Conservation (phyloP, 225 moss, liverwort and hornwort genomes). For the Pseudoscleropodium purum region DNA sequence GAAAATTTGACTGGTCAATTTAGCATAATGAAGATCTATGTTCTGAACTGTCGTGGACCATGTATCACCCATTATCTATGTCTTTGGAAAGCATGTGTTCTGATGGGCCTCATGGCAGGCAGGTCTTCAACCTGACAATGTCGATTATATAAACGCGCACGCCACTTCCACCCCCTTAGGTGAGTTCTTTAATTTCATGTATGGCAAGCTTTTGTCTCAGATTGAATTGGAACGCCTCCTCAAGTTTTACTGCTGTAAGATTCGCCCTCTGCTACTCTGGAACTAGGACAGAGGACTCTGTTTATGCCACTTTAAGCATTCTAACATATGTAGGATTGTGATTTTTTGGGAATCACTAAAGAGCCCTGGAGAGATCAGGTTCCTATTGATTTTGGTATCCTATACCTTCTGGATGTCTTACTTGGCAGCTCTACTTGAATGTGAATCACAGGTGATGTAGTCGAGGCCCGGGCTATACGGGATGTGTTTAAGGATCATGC, state of each 20-base stretch:
- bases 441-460: slow-evolving; percentile 60
- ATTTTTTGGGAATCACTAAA: not conserved
- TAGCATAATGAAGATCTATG: not conserved
- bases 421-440: not conserved
- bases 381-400: not conserved
- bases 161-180: slow-evolving; percentile 97
- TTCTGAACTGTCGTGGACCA: not conserved
- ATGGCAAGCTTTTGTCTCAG: not conserved
- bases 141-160: slow-evolving; percentile 91
- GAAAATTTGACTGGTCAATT: not conserved
- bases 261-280: not conserved
- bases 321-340: not conserved
- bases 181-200: slow-evolving; percentile 4
- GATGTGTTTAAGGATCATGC: slow-evolving; percentile 62
- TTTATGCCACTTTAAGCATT: not conserved
- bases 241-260: not conserved
- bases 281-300: not conserved
- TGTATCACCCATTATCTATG: not conserved
- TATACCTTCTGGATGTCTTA: not conserved
- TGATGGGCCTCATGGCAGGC: slow-evolving; percentile 52
- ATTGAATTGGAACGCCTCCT: not conserved
- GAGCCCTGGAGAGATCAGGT: not conserved
- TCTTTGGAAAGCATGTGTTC: not conserved
- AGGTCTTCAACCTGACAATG: slow-evolving; percentile 65
- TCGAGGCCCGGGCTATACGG: slow-evolving; percentile 79